A percentile compares a stretch with the other conserved stretches of the same genome.
Conservation (phyloP, 164 flowering plant species). For the Piper longum region DNA sequence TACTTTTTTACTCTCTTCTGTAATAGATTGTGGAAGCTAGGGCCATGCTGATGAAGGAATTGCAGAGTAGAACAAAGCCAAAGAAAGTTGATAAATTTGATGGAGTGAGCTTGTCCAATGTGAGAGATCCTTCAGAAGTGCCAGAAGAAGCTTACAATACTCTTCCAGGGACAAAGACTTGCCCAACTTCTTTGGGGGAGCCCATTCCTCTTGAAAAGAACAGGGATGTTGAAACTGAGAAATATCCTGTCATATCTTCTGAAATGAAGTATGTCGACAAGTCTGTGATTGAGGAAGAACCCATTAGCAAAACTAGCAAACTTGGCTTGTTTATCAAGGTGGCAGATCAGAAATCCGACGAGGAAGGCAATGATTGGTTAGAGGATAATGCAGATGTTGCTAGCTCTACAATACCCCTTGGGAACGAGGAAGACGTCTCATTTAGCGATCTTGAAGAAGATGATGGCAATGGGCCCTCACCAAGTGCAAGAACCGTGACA, state of each 20-base stretch:
- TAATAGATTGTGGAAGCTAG: conserved; percentile 73
- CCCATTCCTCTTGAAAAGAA: conserved; percentile 5
- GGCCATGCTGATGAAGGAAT: conserved; percentile 39
- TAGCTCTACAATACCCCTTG: conserved; percentile 20
- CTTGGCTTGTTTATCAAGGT: conserved; percentile 8
- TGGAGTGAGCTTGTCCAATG: conserved; percentile 10
- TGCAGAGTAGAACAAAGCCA: conserved; percentile 20
- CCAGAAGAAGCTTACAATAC: conserved; percentile 10
- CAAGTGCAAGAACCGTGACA: conserved; percentile 25
- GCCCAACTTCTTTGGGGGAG: conserved; percentile 15
- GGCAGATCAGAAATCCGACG: conserved; percentile 30
- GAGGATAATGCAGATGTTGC: conserved; percentile 51
- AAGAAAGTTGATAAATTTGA: conserved; percentile 14
- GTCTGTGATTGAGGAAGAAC: conserved; percentile 45
- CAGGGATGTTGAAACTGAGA: conserved; percentile 32
- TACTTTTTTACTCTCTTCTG: background rate
- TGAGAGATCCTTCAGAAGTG: conserved; percentile 26
- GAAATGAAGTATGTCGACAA: conserved; percentile 50
- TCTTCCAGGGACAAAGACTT: conserved; percentile 14
- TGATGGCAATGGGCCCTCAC: conserved; percentile 17
- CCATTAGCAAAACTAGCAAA: conserved; percentile 15
- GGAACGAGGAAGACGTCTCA: conserved; percentile 75
- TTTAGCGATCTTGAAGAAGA: conserved; percentile 91
- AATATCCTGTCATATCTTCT: conserved; percentile 28
- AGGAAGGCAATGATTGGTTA: conserved; percentile 76